Conservation (phyloP, 441 rosid species). For the Euphorbia celastroides region DNA sequence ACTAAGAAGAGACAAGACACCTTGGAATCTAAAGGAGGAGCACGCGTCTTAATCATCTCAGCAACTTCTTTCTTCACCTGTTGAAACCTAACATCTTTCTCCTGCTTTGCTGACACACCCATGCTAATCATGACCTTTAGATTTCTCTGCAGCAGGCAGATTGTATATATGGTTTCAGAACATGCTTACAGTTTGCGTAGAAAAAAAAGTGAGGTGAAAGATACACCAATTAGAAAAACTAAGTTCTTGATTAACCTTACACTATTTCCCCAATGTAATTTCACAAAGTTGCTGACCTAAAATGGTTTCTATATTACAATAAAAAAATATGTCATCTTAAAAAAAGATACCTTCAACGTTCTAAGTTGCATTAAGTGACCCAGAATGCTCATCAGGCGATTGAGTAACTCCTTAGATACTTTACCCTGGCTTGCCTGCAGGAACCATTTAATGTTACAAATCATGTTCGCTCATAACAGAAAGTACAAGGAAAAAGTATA, state of each 20-base stretch:
- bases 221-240: background rate
- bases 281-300: background rate
- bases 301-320: background rate
- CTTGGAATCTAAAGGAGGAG: slow-evolving; percentile 61
- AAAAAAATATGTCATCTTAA: slow-evolving; percentile 8
- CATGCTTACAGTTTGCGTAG: background rate
- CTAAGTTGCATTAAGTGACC: slow-evolving; percentile 95
- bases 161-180: slow-evolving; percentile 3
- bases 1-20: slow-evolving; percentile 25
- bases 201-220: background rate
- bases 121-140: slow-evolving; percentile 72
- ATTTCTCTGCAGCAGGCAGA: slow-evolving; percentile 62
- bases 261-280: background rate
- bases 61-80: slow-evolving; percentile 77
- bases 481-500: background rate
- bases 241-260: background rate
- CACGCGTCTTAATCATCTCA: slow-evolving; percentile 62
- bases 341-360: slow-evolving; percentile 69
- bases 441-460: slow-evolving; percentile 22
- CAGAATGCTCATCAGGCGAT: slow-evolving; percentile 85
- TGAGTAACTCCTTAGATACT: slow-evolving; percentile 70
- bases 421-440: slow-evolving; percentile 93
- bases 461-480: slow-evolving; percentile 15
- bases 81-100: slow-evolving; percentile 81
- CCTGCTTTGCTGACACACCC: slow-evolving; percentile 69